phyloP scores from a whole-genome alignment of 495 filamentous ascomycete genomes.

The Rusavskia elegans region DNA sequence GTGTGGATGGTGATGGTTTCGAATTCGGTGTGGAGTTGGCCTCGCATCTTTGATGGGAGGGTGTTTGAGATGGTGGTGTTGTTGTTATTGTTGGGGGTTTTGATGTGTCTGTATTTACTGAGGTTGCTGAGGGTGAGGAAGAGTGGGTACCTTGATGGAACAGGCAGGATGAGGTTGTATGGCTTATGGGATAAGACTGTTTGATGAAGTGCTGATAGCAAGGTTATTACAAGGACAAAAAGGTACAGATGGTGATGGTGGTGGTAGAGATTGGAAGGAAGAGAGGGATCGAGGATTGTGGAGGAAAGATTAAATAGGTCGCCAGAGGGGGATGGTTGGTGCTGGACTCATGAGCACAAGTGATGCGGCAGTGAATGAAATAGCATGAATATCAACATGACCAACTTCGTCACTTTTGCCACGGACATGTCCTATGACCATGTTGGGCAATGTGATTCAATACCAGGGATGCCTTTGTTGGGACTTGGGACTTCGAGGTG shows the following conservation, averaged over 20 bases:
- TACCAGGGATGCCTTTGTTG: too few relatives aligned
- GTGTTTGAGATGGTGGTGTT: too few relatives aligned
- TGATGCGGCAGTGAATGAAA: neutral
- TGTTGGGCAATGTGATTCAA: too few relatives aligned
- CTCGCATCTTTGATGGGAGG: neutral
- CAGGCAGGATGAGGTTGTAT: too few relatives aligned
- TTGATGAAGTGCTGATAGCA: too few relatives aligned
- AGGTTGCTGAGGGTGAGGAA: too few relatives aligned
- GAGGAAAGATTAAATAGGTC: neutral
- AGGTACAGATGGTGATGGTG: neutral
- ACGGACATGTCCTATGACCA: too few relatives aligned
- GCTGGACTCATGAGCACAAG: neutral
- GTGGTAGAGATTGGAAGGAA: neutral
- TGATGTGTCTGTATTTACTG: too few relatives aligned
- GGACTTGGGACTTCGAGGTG: neutral
- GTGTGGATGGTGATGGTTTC: constrained; percentile 23
- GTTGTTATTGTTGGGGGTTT: too few relatives aligned
- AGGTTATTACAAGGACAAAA: neutral
- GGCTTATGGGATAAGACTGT: too few relatives aligned
- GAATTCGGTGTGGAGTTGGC: constrained; percentile 8
- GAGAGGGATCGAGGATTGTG: neutral
- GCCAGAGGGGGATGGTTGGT: neutral
- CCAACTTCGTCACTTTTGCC: too few relatives aligned
- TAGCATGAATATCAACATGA: neutral
- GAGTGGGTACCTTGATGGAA: too few relatives aligned